These are phyloP conservation scores for Leavenworthia alabamica DNA, from an alignment of 345 rosid species.

Conservation along the genomic window DNA sequence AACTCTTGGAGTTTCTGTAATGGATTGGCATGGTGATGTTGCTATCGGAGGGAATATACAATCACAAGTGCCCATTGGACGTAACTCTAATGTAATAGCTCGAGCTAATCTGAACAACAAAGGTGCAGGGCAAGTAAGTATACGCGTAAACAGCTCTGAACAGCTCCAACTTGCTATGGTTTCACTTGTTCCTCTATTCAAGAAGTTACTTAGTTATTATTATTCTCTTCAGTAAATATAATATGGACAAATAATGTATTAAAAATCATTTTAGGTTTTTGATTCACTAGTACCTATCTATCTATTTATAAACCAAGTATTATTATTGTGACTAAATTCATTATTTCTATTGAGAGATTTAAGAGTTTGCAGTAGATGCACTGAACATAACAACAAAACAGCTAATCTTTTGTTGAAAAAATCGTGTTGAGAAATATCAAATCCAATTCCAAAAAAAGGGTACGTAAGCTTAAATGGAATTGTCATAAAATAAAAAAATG, in stretches of 20 bases:
- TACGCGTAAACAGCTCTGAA: conserved; percentile 75
- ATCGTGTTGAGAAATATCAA: not conserved
- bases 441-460: conserved; percentile 2
- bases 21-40: conserved; percentile 99
- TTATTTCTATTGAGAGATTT: conserved; percentile 7
- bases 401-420: not conserved
- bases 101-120: conserved; percentile 83
- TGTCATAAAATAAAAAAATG: conserved; percentile 6
- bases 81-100: conserved; percentile 61
- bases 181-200: conserved; percentile 68
- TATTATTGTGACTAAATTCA: too few species aligned
- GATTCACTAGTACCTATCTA: too few species aligned
- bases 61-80: conserved; percentile 78
- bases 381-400: not conserved
- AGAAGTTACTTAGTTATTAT: conserved; percentile 51
- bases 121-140: conserved; percentile 84
- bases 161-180: conserved; percentile 80
- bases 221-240: too few species aligned
- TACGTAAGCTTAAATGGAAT: conserved; percentile 24
- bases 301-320: too few species aligned
- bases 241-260: too few species aligned
- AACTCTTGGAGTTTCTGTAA: conserved; percentile 81
- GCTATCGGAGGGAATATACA: conserved; percentile 88
- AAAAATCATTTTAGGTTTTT: too few species aligned
- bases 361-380: conserved; percentile 1